Conservation (phyloP, 352 stramenopile genomes). For the Pilasporangium apinafurcum region DNA sequence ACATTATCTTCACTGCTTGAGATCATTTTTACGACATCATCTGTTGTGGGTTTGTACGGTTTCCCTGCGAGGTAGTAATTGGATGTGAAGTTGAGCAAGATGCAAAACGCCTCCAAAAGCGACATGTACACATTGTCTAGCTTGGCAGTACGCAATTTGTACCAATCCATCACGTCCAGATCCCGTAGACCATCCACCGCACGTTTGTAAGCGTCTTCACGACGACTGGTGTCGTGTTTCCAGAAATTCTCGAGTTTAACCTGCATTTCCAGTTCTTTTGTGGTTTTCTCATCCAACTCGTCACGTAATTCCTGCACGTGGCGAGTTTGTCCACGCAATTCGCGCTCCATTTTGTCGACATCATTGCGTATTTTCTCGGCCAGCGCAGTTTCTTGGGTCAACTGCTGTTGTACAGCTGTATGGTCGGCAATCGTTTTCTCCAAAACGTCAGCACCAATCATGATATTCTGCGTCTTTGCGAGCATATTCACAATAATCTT, state of each 20-base stretch:
- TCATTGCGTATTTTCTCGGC: constrained; percentile 47
- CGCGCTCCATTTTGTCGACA: constrained; percentile 37
- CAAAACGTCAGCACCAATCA: constrained; percentile 57
- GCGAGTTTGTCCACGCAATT: constrained; percentile 22
- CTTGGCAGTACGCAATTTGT: constrained; percentile 50
- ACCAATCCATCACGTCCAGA: constrained; percentile 67
- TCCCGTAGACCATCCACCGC: constrained; percentile 43
- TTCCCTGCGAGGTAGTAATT: constrained; percentile 51
- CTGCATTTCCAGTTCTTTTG: constrained; percentile 67
- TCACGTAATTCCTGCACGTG: constrained; percentile 19
- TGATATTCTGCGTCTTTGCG: constrained; percentile 69
- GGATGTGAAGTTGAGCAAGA: constrained; percentile 66
- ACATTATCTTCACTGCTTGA: constrained; percentile 80
- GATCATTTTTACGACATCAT: constrained; percentile 63
- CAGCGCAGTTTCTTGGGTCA: constrained; percentile 13
- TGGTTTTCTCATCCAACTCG: constrained; percentile 31
- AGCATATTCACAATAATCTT: constrained; percentile 63
- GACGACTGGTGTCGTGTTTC: constrained; percentile 46
- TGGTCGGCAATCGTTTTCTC: constrained; percentile 45
- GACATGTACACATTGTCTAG: constrained; percentile 55
- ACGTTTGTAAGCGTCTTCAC: constrained; percentile 59
- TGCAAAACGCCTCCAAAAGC: constrained; percentile 57
- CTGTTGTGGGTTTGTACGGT: constrained; percentile 31
- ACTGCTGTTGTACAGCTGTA: constrained; percentile 13
- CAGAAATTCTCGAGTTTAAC: constrained; percentile 76